Conservation (phyloP, 352 stramenopile species). For the Phytophthora lateralis region DNA sequence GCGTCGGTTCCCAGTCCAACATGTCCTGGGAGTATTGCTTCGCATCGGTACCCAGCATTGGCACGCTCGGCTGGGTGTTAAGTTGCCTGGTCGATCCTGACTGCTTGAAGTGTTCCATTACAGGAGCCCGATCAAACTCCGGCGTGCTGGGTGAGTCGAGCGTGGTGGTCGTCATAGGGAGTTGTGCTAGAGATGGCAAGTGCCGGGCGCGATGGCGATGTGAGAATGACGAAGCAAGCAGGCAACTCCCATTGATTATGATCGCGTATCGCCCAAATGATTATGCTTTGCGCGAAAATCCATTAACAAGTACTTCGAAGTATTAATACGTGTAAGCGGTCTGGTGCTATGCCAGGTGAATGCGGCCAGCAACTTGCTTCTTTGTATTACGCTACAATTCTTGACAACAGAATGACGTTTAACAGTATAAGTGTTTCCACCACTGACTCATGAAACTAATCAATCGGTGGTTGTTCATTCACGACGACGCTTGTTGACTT, state of each 20-base stretch:
- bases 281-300: conserved; percentile 3
- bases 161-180: conserved; percentile 1
- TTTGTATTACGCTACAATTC: background rate
- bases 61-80: conserved; percentile 25
- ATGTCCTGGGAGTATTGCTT: conserved; percentile 24
- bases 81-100: conserved; percentile 22
- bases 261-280: conserved; percentile 7
- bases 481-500: background rate
- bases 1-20: conserved; percentile 11
- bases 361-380: background rate
- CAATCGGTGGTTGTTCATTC: background rate
- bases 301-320: too few species aligned
- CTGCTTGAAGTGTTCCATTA: conserved; percentile 31
- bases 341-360: too few species aligned
- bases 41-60: conserved; percentile 12
- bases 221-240: conserved; percentile 5
- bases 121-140: conserved; percentile 7
- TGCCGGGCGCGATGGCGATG: conserved; percentile 1
- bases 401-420: background rate
- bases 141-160: conserved; percentile 10
- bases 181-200: background rate
- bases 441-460: background rate
- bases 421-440: background rate
- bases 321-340: too few species aligned
- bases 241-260: conserved; percentile 5